Percentiles rank a stretch among this genome's conserved stretches.
Evolutionary conservation across 805 yeast genomes (phyloP).

Genomic region (Suhomyces pyralidae): DNA sequence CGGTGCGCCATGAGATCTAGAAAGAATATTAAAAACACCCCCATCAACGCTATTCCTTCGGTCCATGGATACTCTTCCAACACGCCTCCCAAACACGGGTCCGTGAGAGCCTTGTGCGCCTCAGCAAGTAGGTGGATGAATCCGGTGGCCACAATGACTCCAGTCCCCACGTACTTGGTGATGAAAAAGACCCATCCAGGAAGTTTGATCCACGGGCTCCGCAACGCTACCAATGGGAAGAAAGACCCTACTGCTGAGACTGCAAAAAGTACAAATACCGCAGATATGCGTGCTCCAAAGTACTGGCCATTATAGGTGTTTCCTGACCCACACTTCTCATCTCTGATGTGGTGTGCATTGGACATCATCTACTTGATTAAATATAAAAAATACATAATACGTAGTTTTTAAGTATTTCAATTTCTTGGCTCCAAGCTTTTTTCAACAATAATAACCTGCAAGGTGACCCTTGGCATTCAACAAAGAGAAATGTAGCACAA

Average conservation of each 20-base stretch:
- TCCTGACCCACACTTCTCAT: constrained; percentile 9
- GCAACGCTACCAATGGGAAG: constrained; percentile 26
- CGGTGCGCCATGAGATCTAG: constrained; percentile 26
- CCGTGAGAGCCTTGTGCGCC: constrained; percentile 20
- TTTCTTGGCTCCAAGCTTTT: neutral
- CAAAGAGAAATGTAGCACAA: neutral
- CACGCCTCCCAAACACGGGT: constrained; percentile 26
- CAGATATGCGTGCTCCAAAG: constrained; percentile 24
- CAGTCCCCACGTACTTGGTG: constrained; percentile 31
- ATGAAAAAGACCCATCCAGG: constrained; percentile 27
- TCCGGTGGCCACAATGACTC: constrained; percentile 37
- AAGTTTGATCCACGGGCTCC: constrained; percentile 17
- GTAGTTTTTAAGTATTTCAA: neutral
- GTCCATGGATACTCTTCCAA: constrained; percentile 29
- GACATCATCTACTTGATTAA: neutral
- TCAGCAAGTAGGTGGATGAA: constrained; percentile 35
- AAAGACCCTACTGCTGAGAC: constrained; percentile 30
- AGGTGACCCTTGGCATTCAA: neutral
- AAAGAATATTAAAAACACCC: constrained; percentile 28
- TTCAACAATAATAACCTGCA: neutral
- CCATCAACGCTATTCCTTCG: constrained; percentile 30
- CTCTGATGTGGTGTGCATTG: neutral
- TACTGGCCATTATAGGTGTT: constrained; percentile 22
- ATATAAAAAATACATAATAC: no score
- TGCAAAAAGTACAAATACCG: constrained; percentile 29